Evolutionary conservation across 371 early-diverging fungal genomes (phyloP).

Genomic region (Lichtheimia ramosa): DNA sequence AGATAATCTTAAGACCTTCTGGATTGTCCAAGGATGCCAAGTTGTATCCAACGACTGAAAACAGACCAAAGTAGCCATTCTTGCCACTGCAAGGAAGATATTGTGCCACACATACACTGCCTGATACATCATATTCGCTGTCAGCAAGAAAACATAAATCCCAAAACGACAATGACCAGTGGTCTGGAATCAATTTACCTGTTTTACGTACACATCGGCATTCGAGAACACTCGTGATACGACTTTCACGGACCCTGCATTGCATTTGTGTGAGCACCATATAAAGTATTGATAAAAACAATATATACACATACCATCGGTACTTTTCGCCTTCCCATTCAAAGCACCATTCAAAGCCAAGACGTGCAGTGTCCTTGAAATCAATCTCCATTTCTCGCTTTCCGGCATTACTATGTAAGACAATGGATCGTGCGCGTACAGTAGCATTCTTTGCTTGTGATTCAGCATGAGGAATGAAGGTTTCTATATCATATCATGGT

Average conservation of each 20-base stretch:
- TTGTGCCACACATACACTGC: conserved; percentile 44
- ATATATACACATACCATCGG: conserved; percentile 27
- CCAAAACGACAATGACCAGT: neutral
- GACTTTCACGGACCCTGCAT: conserved; percentile 40
- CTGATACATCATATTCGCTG: conserved; percentile 4
- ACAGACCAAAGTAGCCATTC: conserved; percentile 46
- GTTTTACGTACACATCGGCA: conserved; percentile 32
- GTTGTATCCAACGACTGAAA: conserved; percentile 40
- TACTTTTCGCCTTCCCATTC: conserved; percentile 43
- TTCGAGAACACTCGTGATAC: conserved; percentile 34
- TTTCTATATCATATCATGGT: conserved; percentile 15
- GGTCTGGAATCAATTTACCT: conserved; percentile 17
- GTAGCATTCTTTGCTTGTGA: conserved; percentile 32
- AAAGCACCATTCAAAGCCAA: conserved; percentile 50
- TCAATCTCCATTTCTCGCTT: conserved; percentile 18
- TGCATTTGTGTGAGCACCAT: neutral
- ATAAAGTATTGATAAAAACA: neutral
- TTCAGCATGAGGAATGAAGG: conserved; percentile 41
- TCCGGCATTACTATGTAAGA: conserved; percentile 18
- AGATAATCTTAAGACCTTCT: conserved; percentile 27
- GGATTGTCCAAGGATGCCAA: conserved; percentile 25
- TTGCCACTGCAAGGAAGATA: conserved; percentile 42
- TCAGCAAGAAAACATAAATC: too few relatives aligned
- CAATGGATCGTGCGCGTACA: conserved; percentile 29
- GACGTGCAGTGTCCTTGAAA: conserved; percentile 26